Evolutionary conservation across 2,329 filamentous ascomycete species (phyloP).

Genomic region (Cucurbitaria berberidis): DNA sequence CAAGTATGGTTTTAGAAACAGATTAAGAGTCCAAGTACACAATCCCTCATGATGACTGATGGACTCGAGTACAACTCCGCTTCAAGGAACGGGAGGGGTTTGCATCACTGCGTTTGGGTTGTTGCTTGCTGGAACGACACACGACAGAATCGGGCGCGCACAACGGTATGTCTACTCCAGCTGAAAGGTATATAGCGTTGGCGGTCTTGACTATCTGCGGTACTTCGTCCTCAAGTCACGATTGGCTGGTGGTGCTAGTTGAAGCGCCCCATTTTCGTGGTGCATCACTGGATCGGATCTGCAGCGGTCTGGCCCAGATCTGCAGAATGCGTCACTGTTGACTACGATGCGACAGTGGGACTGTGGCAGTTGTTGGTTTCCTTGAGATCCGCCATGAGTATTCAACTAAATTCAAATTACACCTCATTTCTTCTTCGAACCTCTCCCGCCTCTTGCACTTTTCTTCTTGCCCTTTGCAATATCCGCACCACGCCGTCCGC

Average conservation of each 20-base stretch:
- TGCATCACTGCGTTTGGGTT: not conserved
- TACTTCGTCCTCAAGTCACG: not conserved
- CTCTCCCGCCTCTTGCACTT: slow-evolving; percentile 38
- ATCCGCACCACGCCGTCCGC: slow-evolving; percentile 38
- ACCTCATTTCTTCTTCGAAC: slow-evolving; percentile 36
- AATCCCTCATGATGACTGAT: not conserved
- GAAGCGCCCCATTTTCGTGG: not conserved
- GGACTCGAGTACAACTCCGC: not conserved
- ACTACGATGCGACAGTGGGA: not conserved
- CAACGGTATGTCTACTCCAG: not conserved
- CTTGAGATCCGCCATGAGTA: not conserved
- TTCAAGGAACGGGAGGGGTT: not conserved
- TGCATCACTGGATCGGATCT: not conserved
- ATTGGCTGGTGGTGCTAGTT: not conserved
- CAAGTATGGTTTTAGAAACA: no score
- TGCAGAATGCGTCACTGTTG: not conserved
- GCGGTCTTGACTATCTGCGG: not conserved
- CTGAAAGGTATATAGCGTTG: not conserved
- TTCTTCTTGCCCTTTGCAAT: slow-evolving; percentile 38
- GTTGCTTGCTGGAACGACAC: not conserved
- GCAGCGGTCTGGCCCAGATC: not conserved
- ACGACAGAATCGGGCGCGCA: not conserved
- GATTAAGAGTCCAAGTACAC: not conserved
- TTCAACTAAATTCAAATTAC: not conserved
- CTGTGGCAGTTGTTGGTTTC: not conserved